Conservation (phyloP, 257 asterid genomes). For the Parsonsia alboflavescens region DNA sequence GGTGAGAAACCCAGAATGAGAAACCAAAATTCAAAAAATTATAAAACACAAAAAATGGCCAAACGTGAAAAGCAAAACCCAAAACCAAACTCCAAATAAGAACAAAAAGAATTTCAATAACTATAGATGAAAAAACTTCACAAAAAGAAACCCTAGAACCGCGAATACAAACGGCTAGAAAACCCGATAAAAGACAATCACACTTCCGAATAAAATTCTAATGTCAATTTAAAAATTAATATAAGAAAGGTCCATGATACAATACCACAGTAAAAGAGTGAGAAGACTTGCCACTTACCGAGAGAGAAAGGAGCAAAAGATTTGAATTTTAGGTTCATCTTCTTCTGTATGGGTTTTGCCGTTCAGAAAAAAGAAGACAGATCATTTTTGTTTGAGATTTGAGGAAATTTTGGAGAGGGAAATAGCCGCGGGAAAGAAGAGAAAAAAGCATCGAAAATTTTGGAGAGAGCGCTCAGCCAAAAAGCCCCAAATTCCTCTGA, state of each 20-base stretch:
- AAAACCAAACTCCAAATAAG: not conserved
- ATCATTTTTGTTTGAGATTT: not conserved
- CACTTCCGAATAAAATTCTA: not conserved
- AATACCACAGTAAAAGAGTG: not conserved
- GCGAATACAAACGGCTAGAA: not conserved
- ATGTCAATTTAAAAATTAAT: not conserved
- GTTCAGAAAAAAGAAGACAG: not conserved
- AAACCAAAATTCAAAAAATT: not conserved
- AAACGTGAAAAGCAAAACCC: not conserved
- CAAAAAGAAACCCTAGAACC: not conserved
- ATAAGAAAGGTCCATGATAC: not conserved
- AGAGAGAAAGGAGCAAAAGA: not conserved
- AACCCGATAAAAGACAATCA: not conserved
- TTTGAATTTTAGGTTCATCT: not conserved
- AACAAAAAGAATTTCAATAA: not conserved
- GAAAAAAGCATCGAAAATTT: not conserved
- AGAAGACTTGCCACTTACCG: not conserved
- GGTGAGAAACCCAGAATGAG: not conserved
- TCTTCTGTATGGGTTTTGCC: not conserved
- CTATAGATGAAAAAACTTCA: not conserved
- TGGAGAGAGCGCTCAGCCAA: conserved; percentile 1
- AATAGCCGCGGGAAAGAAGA: conserved; percentile 17
- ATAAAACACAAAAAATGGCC: not conserved
- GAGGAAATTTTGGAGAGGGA: conserved; percentile 4
- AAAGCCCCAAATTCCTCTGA: conserved; percentile 8